Percentiles rank a stretch among this genome's conserved stretches.
phyloP scores from a whole-genome alignment of 768 basidiomycete genomes.

The Phlegmacium glaucopus region DNA sequence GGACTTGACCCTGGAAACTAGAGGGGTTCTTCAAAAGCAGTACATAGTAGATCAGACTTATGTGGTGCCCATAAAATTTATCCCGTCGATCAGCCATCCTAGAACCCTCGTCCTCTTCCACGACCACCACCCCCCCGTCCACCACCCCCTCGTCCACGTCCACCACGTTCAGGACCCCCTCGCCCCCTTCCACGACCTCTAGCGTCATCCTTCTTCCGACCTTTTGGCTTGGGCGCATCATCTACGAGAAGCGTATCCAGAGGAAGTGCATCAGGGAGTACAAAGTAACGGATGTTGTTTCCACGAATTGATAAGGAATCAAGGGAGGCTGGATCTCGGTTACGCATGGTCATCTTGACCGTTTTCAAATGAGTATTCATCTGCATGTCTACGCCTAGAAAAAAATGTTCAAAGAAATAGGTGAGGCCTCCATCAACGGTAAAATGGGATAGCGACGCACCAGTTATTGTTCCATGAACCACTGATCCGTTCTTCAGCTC shows the following conservation, averaged over 20 bases:
- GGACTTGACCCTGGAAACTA: too few relatives aligned
- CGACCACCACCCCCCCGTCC: constrained; percentile 52
- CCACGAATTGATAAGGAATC: constrained; percentile 94
- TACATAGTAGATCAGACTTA: too few relatives aligned
- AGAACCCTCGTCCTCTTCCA: constrained; percentile 38
- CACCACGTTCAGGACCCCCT: constrained; percentile 48
- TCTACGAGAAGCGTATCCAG: constrained; percentile 96
- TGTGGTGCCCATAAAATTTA: too few relatives aligned
- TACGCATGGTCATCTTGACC: constrained; percentile 92
- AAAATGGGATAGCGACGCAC: constrained; percentile 40
- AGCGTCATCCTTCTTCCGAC: constrained; percentile 81
- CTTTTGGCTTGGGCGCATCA: constrained; percentile 95
- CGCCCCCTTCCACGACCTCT: constrained; percentile 61
- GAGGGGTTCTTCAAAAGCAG: too few relatives aligned
- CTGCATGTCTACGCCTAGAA: constrained; percentile 93
- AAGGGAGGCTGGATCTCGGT: constrained; percentile 81
- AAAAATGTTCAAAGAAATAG: neutral
- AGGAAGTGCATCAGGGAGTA: constrained; percentile 96
- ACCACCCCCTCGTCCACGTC: constrained; percentile 52
- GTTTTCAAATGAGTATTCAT: constrained; percentile 99
- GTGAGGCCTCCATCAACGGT: constrained; percentile 1
- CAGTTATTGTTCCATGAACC: constrained; percentile 95
- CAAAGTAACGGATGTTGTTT: constrained; percentile 95
- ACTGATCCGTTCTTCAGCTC: constrained; percentile 97
- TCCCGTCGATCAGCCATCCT: too few relatives aligned